Percentiles rank a stretch among this genome's conserved stretches.
phyloP scores from a whole-genome alignment of 139 green algal genomes.

The Chlorella sp. region DNA sequence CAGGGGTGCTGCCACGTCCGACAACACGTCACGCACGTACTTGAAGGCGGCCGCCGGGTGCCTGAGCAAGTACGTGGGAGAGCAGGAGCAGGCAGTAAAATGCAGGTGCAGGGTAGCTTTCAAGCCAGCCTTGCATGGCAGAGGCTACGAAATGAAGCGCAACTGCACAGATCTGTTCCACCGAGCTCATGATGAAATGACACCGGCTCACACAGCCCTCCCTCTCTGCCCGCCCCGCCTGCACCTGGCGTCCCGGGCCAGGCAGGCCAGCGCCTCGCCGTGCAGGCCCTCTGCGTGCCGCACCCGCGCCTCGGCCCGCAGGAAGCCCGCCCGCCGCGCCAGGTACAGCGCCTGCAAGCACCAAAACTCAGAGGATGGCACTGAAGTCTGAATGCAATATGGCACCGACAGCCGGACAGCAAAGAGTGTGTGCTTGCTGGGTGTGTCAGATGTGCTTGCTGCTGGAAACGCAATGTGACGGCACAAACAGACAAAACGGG shows the following conservation, averaged over 20 bases:
- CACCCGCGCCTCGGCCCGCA: conserved; percentile 44
- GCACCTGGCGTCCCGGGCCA: conserved; percentile 23
- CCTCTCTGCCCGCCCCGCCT: too few relatives aligned
- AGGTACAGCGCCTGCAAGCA: conserved; percentile 30
- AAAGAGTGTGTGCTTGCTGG: too few relatives aligned
- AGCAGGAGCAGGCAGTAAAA: background rate
- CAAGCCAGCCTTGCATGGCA: background rate
- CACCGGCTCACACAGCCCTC: too few relatives aligned
- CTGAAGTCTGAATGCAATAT: too few relatives aligned
- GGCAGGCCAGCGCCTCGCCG: conserved; percentile 36
- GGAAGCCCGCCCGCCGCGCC: conserved; percentile 43
- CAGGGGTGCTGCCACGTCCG: background rate
- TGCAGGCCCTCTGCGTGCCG: conserved; percentile 33
- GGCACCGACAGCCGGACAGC: too few relatives aligned
- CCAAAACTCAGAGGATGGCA: background rate
- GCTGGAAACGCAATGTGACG: too few relatives aligned
- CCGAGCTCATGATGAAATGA: too few relatives aligned
- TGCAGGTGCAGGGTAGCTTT: background rate
- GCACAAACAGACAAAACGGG: background rate
- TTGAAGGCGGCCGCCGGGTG: conserved; percentile 38
- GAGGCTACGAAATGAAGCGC: too few relatives aligned
- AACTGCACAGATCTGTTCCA: too few relatives aligned
- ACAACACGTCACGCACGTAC: conserved; percentile 48
- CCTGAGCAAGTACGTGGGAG: background rate
- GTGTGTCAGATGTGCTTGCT: too few relatives aligned